Base-by-base conservation (phyloP, 2,329 filamentous ascomycete species). In the Paraconiothyrium sp. region DNA sequence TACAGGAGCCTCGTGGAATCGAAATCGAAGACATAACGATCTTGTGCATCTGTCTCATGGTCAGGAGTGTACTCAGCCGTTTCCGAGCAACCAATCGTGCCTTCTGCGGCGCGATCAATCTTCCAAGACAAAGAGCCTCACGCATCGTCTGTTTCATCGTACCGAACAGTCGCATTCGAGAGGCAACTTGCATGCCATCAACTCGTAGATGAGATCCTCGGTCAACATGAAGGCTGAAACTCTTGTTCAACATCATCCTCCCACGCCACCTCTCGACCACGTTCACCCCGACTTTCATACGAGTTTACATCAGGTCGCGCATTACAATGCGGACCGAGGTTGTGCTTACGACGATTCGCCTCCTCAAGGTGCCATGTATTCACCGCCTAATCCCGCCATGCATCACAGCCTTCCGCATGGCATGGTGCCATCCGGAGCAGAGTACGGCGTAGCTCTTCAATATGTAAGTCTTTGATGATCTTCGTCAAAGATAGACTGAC, bases 241-340 rank as follows among this genome's bases (percentile, higher is more conserved):
- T 58, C 67, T 78, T 62, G 58, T 76, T 57, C 77, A 76, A 30
- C 71, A 73, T 58, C 76, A 77, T 54, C 77, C 77, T 46, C 76
- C 76, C 14, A 79, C 76, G 32, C 77, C 77, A 58, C 77, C 77
- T 7, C 35, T 43, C 5, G 35, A 72, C 22, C 50, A 65, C 62
- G 65, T 66, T 55, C 68, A 68, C 50, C 60, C 63, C 32, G 74
- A 79, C 16, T 71, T 75, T 34, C 74, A 76, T 30, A 76, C 77
- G 55, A 76, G 76, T 50, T 71, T 83, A 35, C 76, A 78, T 46
- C 79, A 79, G 57, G 69, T 83, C 63, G 79, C 78, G 49, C 76
- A 79, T 67, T 81, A 81, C 72, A 82, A 80, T 66, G 75, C 76
- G 59, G 75, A 71, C 55, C 71, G 72, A 34, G 73, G 71, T 44